Percentiles rank a stretch among this genome's conserved stretches.
phyloP scores from a whole-genome alignment of 2,329 filamentous ascomycete species.

The Clonostachys chloroleuca region DNA sequence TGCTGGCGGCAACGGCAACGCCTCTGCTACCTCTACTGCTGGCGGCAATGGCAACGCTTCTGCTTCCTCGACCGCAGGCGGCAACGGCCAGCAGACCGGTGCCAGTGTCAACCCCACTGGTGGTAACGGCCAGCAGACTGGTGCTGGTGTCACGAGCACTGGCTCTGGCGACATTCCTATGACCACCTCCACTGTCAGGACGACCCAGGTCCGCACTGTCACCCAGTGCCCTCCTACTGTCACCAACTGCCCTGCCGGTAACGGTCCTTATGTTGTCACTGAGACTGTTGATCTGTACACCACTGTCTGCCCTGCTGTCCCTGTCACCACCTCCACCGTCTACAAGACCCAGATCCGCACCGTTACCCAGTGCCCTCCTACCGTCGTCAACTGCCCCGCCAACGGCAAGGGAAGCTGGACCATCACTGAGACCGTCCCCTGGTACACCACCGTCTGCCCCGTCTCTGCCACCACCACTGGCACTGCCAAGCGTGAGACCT shows the following conservation, averaged over 20 bases:
- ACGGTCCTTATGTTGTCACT: constrained; percentile 1
- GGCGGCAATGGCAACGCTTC: no score
- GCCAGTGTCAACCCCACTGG: no score
- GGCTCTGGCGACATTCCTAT: neutral
- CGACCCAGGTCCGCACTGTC: constrained; percentile 50
- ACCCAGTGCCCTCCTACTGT: constrained; percentile 52
- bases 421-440: constrained; percentile 14
- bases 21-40: no score
- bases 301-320: constrained; percentile 52
- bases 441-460: constrained; percentile 28
- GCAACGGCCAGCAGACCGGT: no score
- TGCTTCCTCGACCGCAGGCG: no score
- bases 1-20: no score
- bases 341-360: constrained; percentile 26
- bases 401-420: neutral
- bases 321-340: constrained; percentile 1
- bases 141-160: neutral
- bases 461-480: constrained; percentile 10
- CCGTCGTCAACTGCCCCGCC: constrained; percentile 52
- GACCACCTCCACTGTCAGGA: constrained; percentile 38
- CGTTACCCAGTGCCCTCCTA: constrained; percentile 52
- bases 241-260: constrained; percentile 46
- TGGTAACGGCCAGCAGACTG: no score
- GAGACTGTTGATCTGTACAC: constrained; percentile 41
- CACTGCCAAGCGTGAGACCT: neutral